Percentiles rank a stretch among this genome's conserved stretches.
Conservation (phyloP, 305 asterid genomes). For the Solanum hybrid region DNA sequence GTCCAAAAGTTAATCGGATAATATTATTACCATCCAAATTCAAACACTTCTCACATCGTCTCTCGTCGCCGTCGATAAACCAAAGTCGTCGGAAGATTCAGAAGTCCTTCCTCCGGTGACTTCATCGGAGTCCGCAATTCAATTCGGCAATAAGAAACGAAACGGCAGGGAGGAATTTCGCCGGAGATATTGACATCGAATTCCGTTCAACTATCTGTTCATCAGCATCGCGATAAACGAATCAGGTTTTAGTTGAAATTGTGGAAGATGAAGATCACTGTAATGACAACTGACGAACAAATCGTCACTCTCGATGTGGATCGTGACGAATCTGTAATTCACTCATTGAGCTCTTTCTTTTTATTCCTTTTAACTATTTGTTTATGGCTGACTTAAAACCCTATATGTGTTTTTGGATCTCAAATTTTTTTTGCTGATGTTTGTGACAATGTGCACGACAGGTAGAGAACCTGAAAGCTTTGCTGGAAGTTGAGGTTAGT, state of each 20-base stretch:
- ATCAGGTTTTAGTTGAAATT: neutral
- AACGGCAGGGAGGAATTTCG: neutral
- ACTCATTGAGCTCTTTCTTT: neutral
- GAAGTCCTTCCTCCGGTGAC: neutral
- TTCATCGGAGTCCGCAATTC: neutral
- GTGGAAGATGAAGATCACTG: conserved; percentile 87
- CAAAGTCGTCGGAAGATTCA: neutral
- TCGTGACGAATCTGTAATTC: conserved; percentile 81
- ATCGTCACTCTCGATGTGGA: conserved; percentile 77
- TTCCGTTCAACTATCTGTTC: neutral
- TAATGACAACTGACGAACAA: conserved; percentile 92
- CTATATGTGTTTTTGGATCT: neutral
- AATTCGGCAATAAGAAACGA: neutral
- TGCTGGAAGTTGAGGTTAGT: conserved; percentile 91
- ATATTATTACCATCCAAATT: neutral
- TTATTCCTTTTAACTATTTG: neutral
- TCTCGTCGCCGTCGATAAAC: neutral
- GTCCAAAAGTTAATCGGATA: neutral
- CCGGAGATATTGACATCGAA: neutral
- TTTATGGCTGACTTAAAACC: neutral
- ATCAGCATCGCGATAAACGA: neutral
- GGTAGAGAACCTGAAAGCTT: conserved; percentile 97
- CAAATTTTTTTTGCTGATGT: neutral
- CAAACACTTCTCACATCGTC: neutral
- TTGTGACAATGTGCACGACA: conserved; percentile 15